Conservation (phyloP, 345 rosid species). For the Ricinus communis region DNA sequence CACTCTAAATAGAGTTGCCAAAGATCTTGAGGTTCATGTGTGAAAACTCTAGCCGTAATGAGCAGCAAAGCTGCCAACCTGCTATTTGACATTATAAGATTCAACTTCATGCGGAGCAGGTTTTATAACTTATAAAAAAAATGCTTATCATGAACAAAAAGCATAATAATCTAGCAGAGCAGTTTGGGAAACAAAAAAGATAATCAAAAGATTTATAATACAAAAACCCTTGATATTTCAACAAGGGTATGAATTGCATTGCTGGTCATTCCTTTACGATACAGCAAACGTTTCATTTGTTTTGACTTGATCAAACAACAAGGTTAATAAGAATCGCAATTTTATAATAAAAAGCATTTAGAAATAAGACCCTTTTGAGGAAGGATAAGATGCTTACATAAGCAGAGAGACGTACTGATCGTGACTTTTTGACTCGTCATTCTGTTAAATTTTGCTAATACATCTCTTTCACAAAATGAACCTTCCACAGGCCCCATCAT, state of each 20-base stretch:
- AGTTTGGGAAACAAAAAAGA: too few relatives aligned
- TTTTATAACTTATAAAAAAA: not conserved
- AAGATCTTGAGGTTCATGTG: constrained; percentile 1
- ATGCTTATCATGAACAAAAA: not conserved
- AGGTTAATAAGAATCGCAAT: not conserved
- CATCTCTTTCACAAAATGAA: constrained; percentile 12
- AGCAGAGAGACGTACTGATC: not conserved
- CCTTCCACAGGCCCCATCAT: constrained; percentile 12
- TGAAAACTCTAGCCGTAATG: constrained; percentile 14
- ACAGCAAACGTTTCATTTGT: constrained; percentile 17
- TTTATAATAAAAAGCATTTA: not conserved
- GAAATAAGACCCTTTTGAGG: constrained; percentile 14
- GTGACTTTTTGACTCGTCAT: not conserved
- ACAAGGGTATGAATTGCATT: not conserved
- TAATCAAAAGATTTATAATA: too few relatives aligned
- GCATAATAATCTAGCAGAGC: constrained; percentile 4
- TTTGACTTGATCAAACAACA: constrained; percentile 17
- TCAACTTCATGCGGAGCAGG: constrained; percentile 15
- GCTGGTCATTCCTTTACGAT: constrained; percentile 7
- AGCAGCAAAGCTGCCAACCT: not conserved
- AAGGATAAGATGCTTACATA: constrained; percentile 23
- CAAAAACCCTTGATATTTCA: not conserved
- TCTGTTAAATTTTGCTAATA: constrained; percentile 11
- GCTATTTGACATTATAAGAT: constrained; percentile 3
- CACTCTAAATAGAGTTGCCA: not conserved